Evolutionary conservation across 176 grass and related monocot genomes (phyloP).

Genomic region (Pharus latifolius): DNA sequence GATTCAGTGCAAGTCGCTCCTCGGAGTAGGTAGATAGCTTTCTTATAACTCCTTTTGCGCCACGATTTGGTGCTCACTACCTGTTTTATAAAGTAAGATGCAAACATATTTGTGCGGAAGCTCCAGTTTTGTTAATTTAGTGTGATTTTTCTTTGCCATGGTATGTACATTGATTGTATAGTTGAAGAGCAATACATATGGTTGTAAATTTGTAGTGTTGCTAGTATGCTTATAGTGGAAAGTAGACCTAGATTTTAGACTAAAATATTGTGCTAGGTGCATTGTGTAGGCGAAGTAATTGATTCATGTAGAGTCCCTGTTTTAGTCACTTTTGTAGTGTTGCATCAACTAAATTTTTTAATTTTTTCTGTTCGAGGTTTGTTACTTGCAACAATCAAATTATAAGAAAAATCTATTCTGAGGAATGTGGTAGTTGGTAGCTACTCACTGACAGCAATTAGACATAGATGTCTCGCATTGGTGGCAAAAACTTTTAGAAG

Average conservation of each 20-base stretch:
- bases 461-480: neutral
- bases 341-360: too few relatives aligned
- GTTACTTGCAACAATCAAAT: too few relatives aligned
- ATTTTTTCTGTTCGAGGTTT: too few relatives aligned
- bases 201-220: neutral
- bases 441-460: neutral
- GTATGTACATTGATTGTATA: neutral
- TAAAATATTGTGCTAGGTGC: neutral
- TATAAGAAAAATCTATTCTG: too few relatives aligned
- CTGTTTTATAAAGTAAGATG: neutral
- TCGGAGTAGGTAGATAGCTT: conserved; percentile 67
- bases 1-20: conserved; percentile 75
- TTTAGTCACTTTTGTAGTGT: neutral
- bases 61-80: too few relatives aligned
- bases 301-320: neutral
- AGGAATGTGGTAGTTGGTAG: too few relatives aligned
- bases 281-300: neutral
- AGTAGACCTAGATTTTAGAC: neutral
- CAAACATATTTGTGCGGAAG: neutral
- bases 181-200: neutral
- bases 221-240: neutral
- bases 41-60: too few relatives aligned
- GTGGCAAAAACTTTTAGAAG: neutral
- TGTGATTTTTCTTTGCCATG: neutral
- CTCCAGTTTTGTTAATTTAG: neutral